These are phyloP conservation scores for Fusarium palustre DNA, from an alignment of 2,329 filamentous ascomycete genomes.

Conservation along the genomic window DNA sequence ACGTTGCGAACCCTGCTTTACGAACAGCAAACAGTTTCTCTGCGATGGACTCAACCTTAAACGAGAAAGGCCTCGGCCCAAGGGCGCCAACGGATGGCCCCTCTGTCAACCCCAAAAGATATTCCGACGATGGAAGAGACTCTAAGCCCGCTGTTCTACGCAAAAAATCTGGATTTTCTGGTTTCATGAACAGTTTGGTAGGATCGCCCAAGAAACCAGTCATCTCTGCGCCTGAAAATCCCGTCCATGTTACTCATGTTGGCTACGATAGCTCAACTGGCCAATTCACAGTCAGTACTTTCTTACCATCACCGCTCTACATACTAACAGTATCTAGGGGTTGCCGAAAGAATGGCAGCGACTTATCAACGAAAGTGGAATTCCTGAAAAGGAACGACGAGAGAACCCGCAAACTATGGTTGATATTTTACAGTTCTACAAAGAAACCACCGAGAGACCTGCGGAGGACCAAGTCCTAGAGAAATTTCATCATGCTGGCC, in stretches of 20 bases:
- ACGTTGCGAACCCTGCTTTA: slow-evolving; percentile 64
- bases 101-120: slow-evolving; percentile 71
- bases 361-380: slow-evolving; percentile 93
- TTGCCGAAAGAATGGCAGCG: slow-evolving; percentile 98
- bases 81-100: slow-evolving; percentile 58
- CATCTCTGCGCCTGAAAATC: slow-evolving; percentile 98
- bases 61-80: slow-evolving; percentile 52
- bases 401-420: slow-evolving; percentile 96
- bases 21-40: slow-evolving; percentile 71
- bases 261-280: slow-evolving; percentile 97
- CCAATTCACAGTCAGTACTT: slow-evolving; percentile 84
- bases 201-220: slow-evolving; percentile 89
- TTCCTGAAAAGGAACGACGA: slow-evolving; percentile 94
- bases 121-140: slow-evolving; percentile 81
- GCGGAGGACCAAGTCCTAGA: slow-evolving; percentile 91
- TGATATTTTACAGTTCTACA: slow-evolving; percentile 96
- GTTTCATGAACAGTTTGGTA: slow-evolving; percentile 84
- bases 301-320: slow-evolving; percentile 18
- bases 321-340: slow-evolving; percentile 66
- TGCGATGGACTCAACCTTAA: slow-evolving; percentile 55
- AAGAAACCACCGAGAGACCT: slow-evolving; percentile 85
- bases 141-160: slow-evolving; percentile 71
- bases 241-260: slow-evolving; percentile 97
- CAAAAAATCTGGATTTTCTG: slow-evolving; percentile 90
- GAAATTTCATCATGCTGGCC: slow-evolving; percentile 91